phyloP scores from a whole-genome alignment of 2,329 filamentous ascomycete genomes.

The Elsinoe fawcettii region DNA sequence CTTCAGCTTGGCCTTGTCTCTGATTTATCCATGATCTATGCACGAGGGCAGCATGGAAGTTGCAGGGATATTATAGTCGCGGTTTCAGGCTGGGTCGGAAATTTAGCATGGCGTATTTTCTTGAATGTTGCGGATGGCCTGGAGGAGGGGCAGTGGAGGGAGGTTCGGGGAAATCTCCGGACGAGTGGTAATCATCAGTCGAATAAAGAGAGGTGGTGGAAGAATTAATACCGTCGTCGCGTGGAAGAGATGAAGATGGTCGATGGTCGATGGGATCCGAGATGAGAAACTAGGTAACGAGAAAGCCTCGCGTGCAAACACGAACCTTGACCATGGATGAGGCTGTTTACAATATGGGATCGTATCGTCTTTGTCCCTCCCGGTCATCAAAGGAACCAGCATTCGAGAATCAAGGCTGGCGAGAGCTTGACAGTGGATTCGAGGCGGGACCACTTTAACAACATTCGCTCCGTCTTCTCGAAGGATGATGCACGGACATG shows the following conservation, averaged over 20 bases:
- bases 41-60: neutral
- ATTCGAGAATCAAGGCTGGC: neutral
- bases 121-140: neutral
- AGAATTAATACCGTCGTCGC: neutral
- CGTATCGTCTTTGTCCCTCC: neutral
- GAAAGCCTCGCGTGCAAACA: neutral
- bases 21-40: no score
- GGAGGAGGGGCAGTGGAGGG: neutral
- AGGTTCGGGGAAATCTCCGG: neutral
- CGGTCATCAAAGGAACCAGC: slow-evolving; percentile 13
- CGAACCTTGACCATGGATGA: neutral
- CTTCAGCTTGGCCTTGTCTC: neutral
- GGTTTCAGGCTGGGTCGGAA: slow-evolving; percentile 10
- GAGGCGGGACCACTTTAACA: slow-evolving; percentile 8
- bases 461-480: slow-evolving; percentile 10
- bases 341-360: neutral
- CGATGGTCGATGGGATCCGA: neutral
- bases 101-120: neutral
- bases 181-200: neutral
- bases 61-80: neutral
- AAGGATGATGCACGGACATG: slow-evolving; percentile 11
- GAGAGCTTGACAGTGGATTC: neutral
- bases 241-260: neutral
- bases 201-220: neutral
- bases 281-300: neutral